These are phyloP conservation scores for Pisolithus marmoratus DNA, from an alignment of 768 basidiomycete genomes.

Conservation along the genomic window DNA sequence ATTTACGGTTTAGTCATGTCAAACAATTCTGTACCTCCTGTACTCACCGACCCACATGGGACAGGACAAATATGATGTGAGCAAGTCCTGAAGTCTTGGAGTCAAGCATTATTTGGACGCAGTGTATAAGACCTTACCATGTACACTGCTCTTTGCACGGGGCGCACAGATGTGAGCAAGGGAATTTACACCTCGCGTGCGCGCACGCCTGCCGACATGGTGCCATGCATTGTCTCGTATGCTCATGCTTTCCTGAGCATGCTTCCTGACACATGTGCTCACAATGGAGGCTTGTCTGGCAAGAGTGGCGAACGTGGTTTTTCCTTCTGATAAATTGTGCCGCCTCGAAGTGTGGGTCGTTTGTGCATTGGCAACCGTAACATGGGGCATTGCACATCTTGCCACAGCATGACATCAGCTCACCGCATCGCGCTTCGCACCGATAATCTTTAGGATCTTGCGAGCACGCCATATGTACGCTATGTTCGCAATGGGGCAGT, in stretches of 20 bases:
- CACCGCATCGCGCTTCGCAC: conserved; percentile 41
- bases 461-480: conserved; percentile 41
- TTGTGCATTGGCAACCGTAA: conserved; percentile 38
- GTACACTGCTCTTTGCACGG: conserved; percentile 59
- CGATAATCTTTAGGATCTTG: conserved; percentile 32
- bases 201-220: conserved; percentile 49
- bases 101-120: background rate
- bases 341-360: background rate
- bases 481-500: conserved; percentile 52
- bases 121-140: conserved; percentile 33
- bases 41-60: conserved; percentile 62
- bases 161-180: conserved; percentile 50
- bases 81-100: conserved; percentile 39
- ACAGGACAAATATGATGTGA: conserved; percentile 51
- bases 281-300: conserved; percentile 49
- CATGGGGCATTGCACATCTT: conserved; percentile 46
- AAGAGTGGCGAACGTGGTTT: conserved; percentile 41
- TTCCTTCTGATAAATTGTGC: conserved; percentile 17
- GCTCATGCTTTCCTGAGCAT: conserved; percentile 48
- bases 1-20: background rate
- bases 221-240: conserved; percentile 40
- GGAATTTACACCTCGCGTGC: conserved; percentile 43
- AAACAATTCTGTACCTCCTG: background rate
- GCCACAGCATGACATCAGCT: conserved; percentile 47
- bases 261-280: conserved; percentile 44